Evolutionary conservation across 75 land plant species (phyloP), one percentile per base, ranked within the genome.

Genomic region (Sequoiadendron giganteum): DNA sequence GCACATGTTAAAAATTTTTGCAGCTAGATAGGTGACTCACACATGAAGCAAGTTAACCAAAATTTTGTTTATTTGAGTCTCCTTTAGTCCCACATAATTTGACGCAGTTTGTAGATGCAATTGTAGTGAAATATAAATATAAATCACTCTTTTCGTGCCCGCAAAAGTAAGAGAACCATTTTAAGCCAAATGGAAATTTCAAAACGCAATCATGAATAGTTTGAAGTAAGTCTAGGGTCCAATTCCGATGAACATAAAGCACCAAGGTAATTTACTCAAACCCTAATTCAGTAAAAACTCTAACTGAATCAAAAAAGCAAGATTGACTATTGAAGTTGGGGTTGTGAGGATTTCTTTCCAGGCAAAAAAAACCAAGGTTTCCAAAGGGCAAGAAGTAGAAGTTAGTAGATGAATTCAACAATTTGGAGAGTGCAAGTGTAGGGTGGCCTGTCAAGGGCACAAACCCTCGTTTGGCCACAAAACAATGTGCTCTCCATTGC

Each of bases 321-420:
- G 3, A 18, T 16, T 18, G 3, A 25, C n/a, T 25, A 6, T 21
- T 25, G 70, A 65, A 65, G 70, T 25, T 65, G 28, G 70, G 70
- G 70, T 65, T 58, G 0, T 78, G 40, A 18, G 9, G 13, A 36
- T 16, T 78, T 47, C 1, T 5, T 84, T 86, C 5, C 91, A 96
- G 97, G 93, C 79, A 92, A 73, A 95, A 92, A 90, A 93, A 89
- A 87, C 88, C 89, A 58, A 95, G 95, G 83, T 97, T 97, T 92
- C 97, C 98, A 3, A 97, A 95, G 86, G 97, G 98, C 2, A 97
- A 95, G 92, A 97, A 97, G 90, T 91, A 87, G 86, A 65, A 77
- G 48, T 88, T 68, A 56, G 89, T 38, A 52, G 89, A 83, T 55
- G 87, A 52, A 55, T 55, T 25, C 13, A 43, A 52, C 21, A 86